A percentile compares a stretch with the other conserved stretches of the same genome.
Evolutionary conservation across 305 asterid species (phyloP).

Genomic region (Solanum hybrid): DNA sequence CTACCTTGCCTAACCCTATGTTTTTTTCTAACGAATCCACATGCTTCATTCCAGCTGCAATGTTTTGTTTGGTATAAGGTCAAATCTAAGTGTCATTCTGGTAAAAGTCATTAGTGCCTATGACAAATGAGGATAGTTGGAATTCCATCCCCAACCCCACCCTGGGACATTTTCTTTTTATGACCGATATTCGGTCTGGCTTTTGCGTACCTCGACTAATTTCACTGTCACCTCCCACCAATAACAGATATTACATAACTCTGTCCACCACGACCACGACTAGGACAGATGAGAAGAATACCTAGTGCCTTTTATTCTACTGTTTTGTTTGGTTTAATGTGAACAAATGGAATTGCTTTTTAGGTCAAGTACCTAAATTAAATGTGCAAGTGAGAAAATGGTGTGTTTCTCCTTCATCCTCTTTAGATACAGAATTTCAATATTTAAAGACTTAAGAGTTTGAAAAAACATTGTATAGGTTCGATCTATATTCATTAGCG

Average conservation of each 20-base stretch:
- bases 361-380: background rate
- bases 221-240: background rate
- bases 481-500: background rate
- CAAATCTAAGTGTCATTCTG: background rate
- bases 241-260: background rate
- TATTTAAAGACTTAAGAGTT: background rate
- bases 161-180: background rate
- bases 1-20: background rate
- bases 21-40: background rate
- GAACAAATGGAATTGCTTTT: background rate
- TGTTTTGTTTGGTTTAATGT: background rate
- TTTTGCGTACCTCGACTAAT: background rate
- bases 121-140: background rate
- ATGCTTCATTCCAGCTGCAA: background rate
- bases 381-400: background rate
- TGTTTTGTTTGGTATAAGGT: background rate
- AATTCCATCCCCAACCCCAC: background rate
- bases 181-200: fast-evolving
- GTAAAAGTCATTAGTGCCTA: background rate
- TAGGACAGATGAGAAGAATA: too few species aligned
- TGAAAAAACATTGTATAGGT: background rate
- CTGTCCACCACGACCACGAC: background rate
- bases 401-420: background rate
- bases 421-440: background rate
- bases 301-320: background rate